Evolutionary conservation across 345 rosid genomes (phyloP).

Genomic region (Rhodamnia argentea): DNA sequence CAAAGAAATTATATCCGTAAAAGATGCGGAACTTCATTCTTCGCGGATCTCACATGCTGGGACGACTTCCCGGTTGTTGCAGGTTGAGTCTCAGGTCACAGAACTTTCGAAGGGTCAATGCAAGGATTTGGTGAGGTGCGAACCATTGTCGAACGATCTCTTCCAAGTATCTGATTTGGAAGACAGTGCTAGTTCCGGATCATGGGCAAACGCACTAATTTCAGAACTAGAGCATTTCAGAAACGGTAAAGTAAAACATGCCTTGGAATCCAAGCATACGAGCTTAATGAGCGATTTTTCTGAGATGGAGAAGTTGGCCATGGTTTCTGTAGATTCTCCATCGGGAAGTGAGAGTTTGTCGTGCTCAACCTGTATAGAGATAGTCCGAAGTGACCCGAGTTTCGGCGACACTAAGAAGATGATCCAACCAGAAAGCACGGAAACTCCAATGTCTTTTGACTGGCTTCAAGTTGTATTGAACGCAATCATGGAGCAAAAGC

Average conservation of each 20-base stretch:
- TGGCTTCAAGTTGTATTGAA: conserved; percentile 92
- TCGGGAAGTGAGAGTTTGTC: conserved; percentile 5
- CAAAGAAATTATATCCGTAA: conserved; percentile 45
- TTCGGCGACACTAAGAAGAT: conserved; percentile 3
- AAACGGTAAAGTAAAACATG: conserved; percentile 18
- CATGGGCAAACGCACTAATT: conserved; percentile 50
- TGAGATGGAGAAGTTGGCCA: conserved; percentile 79
- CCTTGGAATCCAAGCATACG: conserved; percentile 19
- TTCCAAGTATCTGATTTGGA: conserved; percentile 3
- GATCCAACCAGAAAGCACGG: conserved; percentile 12
- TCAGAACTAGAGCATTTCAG: conserved; percentile 39
- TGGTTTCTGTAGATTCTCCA: conserved; percentile 39
- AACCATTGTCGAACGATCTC: conserved; percentile 5
- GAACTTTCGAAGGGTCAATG: conserved; percentile 17
- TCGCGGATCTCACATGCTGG: conserved; percentile 38
- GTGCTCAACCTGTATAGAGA: conserved; percentile 5
- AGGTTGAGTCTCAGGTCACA: conserved; percentile 22
- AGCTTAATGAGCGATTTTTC: conserved; percentile 63
- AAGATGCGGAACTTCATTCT: conserved; percentile 44
- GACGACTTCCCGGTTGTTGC: conserved; percentile 39
- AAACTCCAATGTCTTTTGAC: conserved; percentile 32
- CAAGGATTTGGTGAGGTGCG: conserved; percentile 18
- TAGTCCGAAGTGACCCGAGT: conserved; percentile 12
- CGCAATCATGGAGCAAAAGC: conserved; percentile 57
- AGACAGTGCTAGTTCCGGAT: conserved; percentile 30